Conservation (phyloP, 2,329 filamentous ascomycete species). For the Magnaporthiopsis rhizophila region DNA sequence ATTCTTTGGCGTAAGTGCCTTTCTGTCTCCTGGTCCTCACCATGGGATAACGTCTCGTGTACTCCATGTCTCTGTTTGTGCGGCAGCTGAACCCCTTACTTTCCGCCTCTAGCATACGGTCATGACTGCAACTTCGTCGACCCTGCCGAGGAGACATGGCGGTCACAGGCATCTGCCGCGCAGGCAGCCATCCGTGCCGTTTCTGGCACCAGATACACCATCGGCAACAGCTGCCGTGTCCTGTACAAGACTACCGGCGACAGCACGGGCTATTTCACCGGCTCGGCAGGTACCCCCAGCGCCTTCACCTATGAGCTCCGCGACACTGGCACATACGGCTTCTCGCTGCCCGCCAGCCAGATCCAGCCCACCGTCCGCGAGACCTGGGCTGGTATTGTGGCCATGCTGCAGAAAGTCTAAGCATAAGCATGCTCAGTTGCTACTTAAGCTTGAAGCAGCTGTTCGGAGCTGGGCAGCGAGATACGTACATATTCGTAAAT, state of each 20-base stretch:
- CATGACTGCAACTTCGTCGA: conserved; percentile 27
- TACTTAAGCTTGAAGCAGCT: not conserved
- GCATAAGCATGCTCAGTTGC: too few species aligned
- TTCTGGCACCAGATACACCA: conserved; percentile 29
- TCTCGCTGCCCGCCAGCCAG: conserved; percentile 33
- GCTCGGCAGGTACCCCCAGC: conserved; percentile 32
- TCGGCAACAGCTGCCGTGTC: conserved; percentile 49
- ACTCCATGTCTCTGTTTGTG: not conserved
- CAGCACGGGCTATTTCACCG: conserved; percentile 37
- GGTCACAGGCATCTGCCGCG: not conserved
- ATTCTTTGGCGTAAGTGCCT: not conserved
- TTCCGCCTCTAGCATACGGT: conserved; percentile 33
- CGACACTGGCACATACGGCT: conserved; percentile 29
- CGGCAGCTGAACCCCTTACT: not conserved
- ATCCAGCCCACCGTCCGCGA: conserved; percentile 36
- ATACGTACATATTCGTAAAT: not conserved
- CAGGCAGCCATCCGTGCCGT: conserved; percentile 35
- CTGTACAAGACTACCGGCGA: conserved; percentile 49
- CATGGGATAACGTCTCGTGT: too few species aligned
- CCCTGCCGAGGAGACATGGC: conserved; percentile 2
- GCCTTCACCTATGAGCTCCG: conserved; percentile 32
- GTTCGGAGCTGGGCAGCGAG: not conserved
- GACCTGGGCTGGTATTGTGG: conserved; percentile 44
- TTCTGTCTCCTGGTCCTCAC: not conserved
- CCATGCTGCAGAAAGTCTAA: conserved; percentile 37